phyloP scores from a whole-genome alignment of 805 yeast genomes.

The Grigorovia transvaalensis region DNA sequence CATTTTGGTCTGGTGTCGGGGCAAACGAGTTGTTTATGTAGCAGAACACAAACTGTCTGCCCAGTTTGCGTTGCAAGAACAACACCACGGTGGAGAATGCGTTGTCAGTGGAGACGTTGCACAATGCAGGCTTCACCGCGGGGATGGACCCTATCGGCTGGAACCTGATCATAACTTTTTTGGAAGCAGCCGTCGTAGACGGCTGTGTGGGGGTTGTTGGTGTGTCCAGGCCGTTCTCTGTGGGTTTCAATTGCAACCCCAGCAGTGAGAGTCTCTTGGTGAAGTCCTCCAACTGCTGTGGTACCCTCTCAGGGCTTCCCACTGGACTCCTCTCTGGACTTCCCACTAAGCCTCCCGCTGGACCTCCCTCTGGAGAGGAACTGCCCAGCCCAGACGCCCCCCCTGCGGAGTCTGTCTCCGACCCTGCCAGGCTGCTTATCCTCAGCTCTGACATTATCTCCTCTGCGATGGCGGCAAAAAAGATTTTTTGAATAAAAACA shows the following conservation, averaged over 20 bases:
- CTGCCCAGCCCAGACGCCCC: background rate
- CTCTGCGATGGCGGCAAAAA: background rate
- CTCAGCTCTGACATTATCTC: background rate
- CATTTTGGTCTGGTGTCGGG: constrained; percentile 26
- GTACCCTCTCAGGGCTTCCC: constrained; percentile 5
- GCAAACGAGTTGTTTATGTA: constrained; percentile 30
- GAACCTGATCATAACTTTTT: constrained; percentile 20
- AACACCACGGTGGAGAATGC: constrained; percentile 19
- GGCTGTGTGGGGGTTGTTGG: background rate
- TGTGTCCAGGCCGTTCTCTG: too few species aligned
- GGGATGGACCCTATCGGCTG: constrained; percentile 26
- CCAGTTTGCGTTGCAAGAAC: constrained; percentile 17
- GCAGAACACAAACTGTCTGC: constrained; percentile 19
- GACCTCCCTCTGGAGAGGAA: background rate
- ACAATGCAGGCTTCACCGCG: constrained; percentile 18
- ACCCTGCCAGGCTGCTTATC: background rate
- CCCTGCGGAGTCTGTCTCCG: background rate
- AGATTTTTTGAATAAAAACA: too few species aligned
- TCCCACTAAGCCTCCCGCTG: background rate
- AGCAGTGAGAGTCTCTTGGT: constrained; percentile 19
- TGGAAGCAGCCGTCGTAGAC: background rate
- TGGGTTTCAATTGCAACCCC: constrained; percentile 11
- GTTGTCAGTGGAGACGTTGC: constrained; percentile 21
- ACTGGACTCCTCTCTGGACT: background rate
- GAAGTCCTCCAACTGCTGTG: constrained; percentile 18